A percentile compares a stretch with the other conserved stretches of the same genome.
These are phyloP conservation scores for Ensete ventricosum DNA, from an alignment of 176 grass and related monocot species.

Conservation along the genomic window DNA sequence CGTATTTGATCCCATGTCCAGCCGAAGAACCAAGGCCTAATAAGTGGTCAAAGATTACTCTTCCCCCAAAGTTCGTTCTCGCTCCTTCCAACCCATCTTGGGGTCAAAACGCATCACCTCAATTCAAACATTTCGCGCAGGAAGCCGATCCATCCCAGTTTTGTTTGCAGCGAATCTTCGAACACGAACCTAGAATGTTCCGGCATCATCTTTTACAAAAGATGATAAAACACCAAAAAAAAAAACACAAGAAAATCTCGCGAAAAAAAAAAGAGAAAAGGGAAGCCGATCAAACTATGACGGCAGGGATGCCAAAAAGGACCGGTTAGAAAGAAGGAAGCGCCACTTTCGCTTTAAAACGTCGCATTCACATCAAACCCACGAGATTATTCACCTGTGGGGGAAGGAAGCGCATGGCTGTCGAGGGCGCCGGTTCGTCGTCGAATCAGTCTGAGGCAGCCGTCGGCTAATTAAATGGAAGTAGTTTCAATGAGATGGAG, in stretches of 20 bases:
- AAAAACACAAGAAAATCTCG: not conserved
- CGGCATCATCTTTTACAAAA: not conserved
- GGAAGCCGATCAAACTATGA: not conserved
- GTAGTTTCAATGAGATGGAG: not conserved
- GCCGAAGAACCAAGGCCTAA: no score
- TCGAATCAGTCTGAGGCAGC: not conserved
- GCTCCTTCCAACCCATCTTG: no score
- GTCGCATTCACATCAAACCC: no score
- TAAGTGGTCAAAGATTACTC: no score
- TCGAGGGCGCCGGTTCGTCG: not conserved
- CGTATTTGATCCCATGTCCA: not conserved
- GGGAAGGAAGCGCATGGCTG: not conserved
- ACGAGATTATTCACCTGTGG: not conserved
- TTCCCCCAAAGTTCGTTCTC: not conserved
- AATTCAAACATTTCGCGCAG: not conserved
- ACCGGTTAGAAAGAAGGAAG: no score
- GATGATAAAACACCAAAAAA: not conserved
- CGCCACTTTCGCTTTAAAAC: no score
- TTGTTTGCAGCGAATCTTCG: not conserved
- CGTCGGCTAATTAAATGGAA: not conserved
- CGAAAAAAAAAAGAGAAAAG: not conserved
- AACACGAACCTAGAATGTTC: not conserved
- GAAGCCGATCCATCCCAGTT: not conserved
- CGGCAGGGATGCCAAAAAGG: not conserved
- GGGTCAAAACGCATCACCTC: not conserved